Evolutionary conservation across 2,329 filamentous ascomycete species (phyloP).

Genomic region (Aspergillus tubingensis): DNA sequence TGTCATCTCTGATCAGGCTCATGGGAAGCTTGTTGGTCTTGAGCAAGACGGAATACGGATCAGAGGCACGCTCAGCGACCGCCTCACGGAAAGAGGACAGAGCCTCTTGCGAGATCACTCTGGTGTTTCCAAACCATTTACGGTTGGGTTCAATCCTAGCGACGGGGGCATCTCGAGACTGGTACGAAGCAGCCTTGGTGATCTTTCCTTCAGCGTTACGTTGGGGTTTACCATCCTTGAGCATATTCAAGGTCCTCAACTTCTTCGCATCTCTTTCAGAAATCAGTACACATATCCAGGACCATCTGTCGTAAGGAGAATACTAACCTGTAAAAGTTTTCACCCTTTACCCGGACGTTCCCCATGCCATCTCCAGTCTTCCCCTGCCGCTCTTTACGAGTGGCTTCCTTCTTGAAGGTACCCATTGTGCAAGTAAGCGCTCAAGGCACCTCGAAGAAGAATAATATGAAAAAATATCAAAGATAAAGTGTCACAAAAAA

Average conservation of each 20-base stretch:
- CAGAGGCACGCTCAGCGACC: constrained; percentile 83
- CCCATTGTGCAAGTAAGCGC: constrained; percentile 63
- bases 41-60: constrained; percentile 91
- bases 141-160: constrained; percentile 93
- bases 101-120: constrained; percentile 86
- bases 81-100: constrained; percentile 85
- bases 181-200: constrained; percentile 78
- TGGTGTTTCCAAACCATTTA: constrained; percentile 96
- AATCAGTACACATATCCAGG: constrained; percentile 14
- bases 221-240: constrained; percentile 81
- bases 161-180: constrained; percentile 76
- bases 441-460: constrained; percentile 19
- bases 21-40: constrained; percentile 97
- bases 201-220: constrained; percentile 83
- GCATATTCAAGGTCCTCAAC: constrained; percentile 84
- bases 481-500: constrained; percentile 27
- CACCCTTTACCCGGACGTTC: constrained; percentile 91
- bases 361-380: constrained; percentile 82
- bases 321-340: constrained; percentile 89
- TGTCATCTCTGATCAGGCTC: constrained; percentile 82
- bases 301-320: not conserved
- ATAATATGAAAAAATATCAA: constrained; percentile 32
- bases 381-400: constrained; percentile 79
- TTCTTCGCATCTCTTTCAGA: constrained; percentile 69
- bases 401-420: constrained; percentile 86